Evolutionary conservation across 805 yeast genomes (phyloP), one percentile per base, ranked within the genome.

Genomic region (Priceomyces carsonii): DNA sequence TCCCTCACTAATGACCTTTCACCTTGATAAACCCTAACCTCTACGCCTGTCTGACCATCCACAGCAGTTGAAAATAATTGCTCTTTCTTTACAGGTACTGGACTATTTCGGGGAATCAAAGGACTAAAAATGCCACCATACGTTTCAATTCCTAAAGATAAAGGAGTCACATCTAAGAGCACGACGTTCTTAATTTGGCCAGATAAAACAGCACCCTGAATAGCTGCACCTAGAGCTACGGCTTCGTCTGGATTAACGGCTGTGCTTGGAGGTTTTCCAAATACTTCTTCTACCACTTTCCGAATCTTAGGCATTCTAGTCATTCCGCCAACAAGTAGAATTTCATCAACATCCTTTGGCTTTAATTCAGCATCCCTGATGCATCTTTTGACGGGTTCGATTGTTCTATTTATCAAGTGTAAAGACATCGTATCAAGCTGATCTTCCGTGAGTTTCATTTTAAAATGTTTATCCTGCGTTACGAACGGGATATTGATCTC

Each of bases 231-330:
- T 46, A 85, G 63, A 29, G 95, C 93, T 32, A 85, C 95, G n/a
- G 93, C 90, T 61, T 85, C 95, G 59, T 85, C 95, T n/a, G 95
- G 95, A 55, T 85, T 85, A 8, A 85, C 86, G 13, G 78, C 74
- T 27, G 83, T 79, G 35, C 80, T 82, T 25, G 91, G 90, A 42
- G 73, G 69, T 53, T 75, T 80, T 21, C 73, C 70, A 54, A 85
- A 84, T 10, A 81, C 44, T 7, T 66, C 65, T 43, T 69, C 73
- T 14, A 85, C 91, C 6, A 79, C 68, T 24, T 70, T 71, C 42
- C 88, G 66, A 40, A 85, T 78, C 60, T 79, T 80, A 36, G 95
- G 95, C 95, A 85, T 85, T 60, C 95, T 69, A 3, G 95, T 85
- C 95, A 85, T 85, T 45, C 95, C 95, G 39, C 95, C 95, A 25